These are phyloP conservation scores for Zopfochytrium polystomum DNA, from an alignment of 371 early-diverging fungal genomes.

Conservation along the genomic window DNA sequence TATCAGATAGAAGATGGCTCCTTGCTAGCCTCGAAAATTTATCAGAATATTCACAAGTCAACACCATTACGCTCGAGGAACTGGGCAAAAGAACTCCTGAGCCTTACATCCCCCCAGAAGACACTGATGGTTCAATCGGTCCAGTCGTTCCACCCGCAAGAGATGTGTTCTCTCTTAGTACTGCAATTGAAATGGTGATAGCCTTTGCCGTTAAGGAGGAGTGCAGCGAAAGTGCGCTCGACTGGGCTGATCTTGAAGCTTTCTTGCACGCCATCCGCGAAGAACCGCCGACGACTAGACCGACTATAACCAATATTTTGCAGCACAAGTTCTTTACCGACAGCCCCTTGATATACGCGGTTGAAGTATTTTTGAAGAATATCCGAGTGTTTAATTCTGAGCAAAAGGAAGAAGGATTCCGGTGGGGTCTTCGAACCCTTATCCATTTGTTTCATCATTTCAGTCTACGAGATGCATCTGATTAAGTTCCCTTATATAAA, in stretches of 20 bases:
- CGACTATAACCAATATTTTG: conserved; percentile 13
- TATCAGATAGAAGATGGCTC: conserved; percentile 30
- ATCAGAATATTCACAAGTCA: conserved; percentile 16
- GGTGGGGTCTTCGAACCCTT: conserved; percentile 7
- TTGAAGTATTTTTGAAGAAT: conserved; percentile 28
- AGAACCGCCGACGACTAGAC: conserved; percentile 21
- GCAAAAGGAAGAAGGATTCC: conserved; percentile 26
- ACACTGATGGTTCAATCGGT: conserved; percentile 13
- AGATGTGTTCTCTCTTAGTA: conserved; percentile 21
- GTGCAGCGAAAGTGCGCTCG: no score
- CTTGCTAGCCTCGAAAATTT: conserved; percentile 39
- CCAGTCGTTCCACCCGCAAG: conserved; percentile 25
- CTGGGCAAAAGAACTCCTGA: background rate
- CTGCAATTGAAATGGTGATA: no score
- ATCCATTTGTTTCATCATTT: background rate
- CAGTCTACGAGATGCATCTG: background rate
- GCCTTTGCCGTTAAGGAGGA: no score
- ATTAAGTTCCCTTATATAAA: background rate
- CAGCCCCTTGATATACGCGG: conserved; percentile 27
- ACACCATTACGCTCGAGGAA: conserved; percentile 16
- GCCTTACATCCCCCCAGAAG: conserved; percentile 29
- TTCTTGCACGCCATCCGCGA: no score
- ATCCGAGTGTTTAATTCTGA: conserved; percentile 21
- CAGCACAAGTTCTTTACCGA: conserved; percentile 25
- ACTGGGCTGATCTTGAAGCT: no score